Conservation (phyloP, 2,329 filamentous ascomycete species). For the Paecilomyces sp. region DNA sequence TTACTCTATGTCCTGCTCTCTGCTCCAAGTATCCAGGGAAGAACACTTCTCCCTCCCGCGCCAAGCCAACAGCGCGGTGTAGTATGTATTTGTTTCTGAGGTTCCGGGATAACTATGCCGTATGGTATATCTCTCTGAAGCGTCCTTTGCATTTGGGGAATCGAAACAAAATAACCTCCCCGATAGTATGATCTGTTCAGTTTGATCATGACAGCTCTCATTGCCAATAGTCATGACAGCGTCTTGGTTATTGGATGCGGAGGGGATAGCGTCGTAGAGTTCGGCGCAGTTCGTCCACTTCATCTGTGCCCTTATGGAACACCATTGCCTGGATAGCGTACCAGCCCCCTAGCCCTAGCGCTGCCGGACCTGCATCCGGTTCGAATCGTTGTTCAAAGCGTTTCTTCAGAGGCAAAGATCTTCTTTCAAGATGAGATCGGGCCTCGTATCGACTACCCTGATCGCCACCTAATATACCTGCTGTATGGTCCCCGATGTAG, state of each 20-base stretch:
- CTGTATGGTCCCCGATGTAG: not conserved
- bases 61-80: not conserved
- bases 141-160: too few relatives aligned
- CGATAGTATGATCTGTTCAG: too few relatives aligned
- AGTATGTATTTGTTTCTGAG: not conserved
- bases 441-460: not conserved
- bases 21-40: not conserved
- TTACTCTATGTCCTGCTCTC: not conserved
- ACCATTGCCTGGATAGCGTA: not conserved
- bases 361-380: not conserved
- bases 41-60: not conserved
- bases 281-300: not conserved
- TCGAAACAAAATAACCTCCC: too few relatives aligned
- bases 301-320: not conserved
- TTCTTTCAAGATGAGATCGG: not conserved
- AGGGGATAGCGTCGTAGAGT: not conserved
- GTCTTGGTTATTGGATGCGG: not conserved
- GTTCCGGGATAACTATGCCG: not conserved
- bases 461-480: not conserved
- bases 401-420: not conserved
- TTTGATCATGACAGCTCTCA: too few relatives aligned
- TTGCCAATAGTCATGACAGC: not conserved
- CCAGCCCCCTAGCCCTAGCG: not conserved
- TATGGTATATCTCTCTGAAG: not conserved
- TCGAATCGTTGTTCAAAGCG: not conserved